Evolutionary conservation across 2,329 filamentous ascomycete species (phyloP).

Genomic region (Aspergillus persii): DNA sequence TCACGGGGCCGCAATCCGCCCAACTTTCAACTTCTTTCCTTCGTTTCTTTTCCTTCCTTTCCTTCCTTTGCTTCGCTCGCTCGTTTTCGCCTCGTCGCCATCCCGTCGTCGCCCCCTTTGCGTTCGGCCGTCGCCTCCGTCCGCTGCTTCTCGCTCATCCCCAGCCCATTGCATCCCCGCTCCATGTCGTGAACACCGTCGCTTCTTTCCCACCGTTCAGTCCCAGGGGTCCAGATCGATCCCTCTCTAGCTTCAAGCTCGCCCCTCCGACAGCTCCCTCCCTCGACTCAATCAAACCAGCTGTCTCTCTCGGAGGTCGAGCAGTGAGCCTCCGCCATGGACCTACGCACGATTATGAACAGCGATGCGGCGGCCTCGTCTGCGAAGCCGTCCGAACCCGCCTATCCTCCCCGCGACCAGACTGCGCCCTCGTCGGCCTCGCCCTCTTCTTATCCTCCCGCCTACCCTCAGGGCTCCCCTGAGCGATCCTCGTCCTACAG

Average conservation of each 20-base stretch:
- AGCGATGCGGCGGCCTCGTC: conserved; percentile 37
- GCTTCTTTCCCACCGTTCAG: not conserved
- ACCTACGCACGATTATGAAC: conserved; percentile 55
- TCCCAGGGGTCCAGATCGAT: not conserved
- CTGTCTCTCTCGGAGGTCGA: not conserved
- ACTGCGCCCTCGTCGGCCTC: conserved; percentile 14
- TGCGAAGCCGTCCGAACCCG: conserved; percentile 28
- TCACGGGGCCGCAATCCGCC: not conserved
- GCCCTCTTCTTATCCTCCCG: conserved; percentile 25
- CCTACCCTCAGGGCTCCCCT: conserved; percentile 42
- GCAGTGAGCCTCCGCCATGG: conserved; percentile 39
- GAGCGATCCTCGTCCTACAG: conserved; percentile 40
- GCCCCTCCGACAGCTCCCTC: not conserved
- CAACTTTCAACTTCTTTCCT: conserved; percentile 1
- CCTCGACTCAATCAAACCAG: not conserved
- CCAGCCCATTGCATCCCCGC: not conserved
- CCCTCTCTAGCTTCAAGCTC: not conserved
- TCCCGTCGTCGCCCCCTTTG: conserved; percentile 2
- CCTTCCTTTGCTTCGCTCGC: not conserved
- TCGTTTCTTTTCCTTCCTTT: not conserved
- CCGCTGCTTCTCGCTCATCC: not conserved
- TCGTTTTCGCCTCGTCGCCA: not conserved
- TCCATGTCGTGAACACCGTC: not conserved
- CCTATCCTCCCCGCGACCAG: conserved; percentile 26
- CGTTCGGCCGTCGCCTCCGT: not conserved